phyloP scores from a whole-genome alignment of 306 rosid species.

The Mimosa bimucronata region DNA sequence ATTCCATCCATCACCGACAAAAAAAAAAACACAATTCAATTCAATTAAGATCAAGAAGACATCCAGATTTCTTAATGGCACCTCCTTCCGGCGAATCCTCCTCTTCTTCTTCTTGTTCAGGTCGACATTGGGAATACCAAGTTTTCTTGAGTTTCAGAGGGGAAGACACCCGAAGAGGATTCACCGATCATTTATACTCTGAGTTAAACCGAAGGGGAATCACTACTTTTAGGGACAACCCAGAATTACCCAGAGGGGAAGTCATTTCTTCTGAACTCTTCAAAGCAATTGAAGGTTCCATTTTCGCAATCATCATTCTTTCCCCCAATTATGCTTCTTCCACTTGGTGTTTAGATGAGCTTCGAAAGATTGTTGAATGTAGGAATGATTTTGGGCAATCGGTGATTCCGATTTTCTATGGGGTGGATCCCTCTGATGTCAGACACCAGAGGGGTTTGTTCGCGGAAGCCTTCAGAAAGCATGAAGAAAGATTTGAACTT shows the following conservation, averaged over 20 bases:
- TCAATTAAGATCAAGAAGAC: too few species aligned
- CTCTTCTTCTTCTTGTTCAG: neutral
- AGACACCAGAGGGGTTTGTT: slow-evolving; percentile 3
- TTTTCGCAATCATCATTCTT: neutral
- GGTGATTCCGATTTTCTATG: neutral
- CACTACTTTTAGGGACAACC: neutral
- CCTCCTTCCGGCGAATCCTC: neutral
- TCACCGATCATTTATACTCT: neutral
- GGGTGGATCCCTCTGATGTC: slow-evolving; percentile 1
- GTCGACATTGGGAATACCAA: neutral
- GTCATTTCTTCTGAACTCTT: neutral
- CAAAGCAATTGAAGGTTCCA: neutral
- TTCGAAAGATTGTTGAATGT: neutral
- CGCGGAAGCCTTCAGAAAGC: neutral
- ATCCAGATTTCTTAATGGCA: neutral
- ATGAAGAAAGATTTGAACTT: neutral
- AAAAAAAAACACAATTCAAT: too few species aligned
- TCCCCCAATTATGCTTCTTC: slow-evolving; percentile 1
- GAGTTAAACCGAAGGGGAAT: neutral
- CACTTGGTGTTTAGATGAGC: slow-evolving; percentile 10
- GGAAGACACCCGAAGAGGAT: neutral
- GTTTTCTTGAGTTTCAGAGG: slow-evolving; percentile 9
- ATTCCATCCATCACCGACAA: too few species aligned
- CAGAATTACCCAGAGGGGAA: neutral
- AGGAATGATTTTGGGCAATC: neutral